phyloP scores from a whole-genome alignment of 805 yeast genomes.

The Candida adriatica region DNA sequence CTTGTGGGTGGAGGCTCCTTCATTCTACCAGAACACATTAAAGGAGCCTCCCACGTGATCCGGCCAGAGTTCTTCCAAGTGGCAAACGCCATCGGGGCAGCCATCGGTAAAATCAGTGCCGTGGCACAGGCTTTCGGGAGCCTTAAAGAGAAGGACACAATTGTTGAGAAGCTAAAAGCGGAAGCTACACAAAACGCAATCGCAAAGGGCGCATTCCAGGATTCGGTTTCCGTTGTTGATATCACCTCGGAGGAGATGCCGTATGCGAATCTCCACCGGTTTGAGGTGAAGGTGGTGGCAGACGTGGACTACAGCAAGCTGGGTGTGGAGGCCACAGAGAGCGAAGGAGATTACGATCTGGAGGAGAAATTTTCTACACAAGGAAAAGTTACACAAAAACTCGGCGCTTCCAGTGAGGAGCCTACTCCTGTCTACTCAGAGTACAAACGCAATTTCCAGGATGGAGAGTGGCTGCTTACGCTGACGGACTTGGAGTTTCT shows the following conservation, averaged over 20 bases:
- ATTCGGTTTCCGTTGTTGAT: conserved; percentile 23
- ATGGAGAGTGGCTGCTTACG: conserved; percentile 30
- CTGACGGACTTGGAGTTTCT: conserved; percentile 33
- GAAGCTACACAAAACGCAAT: conserved; percentile 21
- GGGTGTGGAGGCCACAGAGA: conserved; percentile 1
- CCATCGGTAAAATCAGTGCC: conserved; percentile 37
- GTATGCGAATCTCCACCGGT: conserved; percentile 28
- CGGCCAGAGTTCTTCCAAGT: conserved; percentile 38
- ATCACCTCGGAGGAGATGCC: conserved; percentile 26
- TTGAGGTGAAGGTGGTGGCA: conserved; percentile 34
- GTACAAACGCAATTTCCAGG: conserved; percentile 27
- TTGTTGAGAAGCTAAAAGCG: conserved; percentile 17
- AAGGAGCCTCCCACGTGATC: conserved; percentile 37
- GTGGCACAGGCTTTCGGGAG: conserved; percentile 18
- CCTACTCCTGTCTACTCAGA: conserved; percentile 6
- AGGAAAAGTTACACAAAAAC: conserved; percentile 10
- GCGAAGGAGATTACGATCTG: background rate
- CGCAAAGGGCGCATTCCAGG: conserved; percentile 22
- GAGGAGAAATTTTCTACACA: conserved; percentile 11
- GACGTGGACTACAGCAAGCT: conserved; percentile 34
- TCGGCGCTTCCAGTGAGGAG: conserved; percentile 3
- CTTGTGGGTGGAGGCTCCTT: conserved; percentile 48
- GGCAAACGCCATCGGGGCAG: conserved; percentile 49
- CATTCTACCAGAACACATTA: conserved; percentile 31
- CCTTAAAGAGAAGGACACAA: conserved; percentile 14